A percentile compares a stretch with the other conserved stretches of the same genome.
Evolutionary conservation across 345 rosid genomes (phyloP).

Genomic region (Pugionium cornutum): DNA sequence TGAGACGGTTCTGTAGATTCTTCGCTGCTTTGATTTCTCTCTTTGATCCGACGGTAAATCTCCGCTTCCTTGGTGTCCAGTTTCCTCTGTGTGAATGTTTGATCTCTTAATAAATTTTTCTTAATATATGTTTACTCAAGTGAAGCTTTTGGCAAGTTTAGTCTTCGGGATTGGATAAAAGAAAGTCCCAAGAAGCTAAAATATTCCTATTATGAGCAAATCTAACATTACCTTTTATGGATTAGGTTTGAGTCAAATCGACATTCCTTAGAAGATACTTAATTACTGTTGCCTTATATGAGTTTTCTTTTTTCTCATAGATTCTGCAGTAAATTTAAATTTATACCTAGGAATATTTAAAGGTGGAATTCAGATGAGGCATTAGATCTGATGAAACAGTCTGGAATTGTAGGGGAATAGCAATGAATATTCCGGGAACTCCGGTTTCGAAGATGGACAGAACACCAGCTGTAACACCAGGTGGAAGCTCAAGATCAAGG

Average conservation of each 20-base stretch:
- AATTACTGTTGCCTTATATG: conserved; percentile 5
- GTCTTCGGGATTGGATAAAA: background rate
- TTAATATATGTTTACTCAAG: background rate
- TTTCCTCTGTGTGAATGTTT: conserved; percentile 27
- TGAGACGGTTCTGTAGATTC: conserved; percentile 4
- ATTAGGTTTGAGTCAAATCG: background rate
- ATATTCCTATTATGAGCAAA: conserved; percentile 14
- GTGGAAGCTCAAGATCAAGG: conserved; percentile 68
- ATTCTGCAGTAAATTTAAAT: background rate
- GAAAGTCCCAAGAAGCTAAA: background rate
- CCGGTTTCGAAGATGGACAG: conserved; percentile 75
- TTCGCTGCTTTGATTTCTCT: background rate
- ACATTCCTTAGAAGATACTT: background rate
- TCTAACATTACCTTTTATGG: conserved; percentile 18
- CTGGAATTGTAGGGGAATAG: conserved; percentile 36
- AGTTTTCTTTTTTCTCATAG: background rate
- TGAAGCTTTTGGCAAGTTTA: background rate
- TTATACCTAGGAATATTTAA: background rate
- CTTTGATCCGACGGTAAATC: conserved; percentile 4
- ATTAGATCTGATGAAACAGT: conserved; percentile 17
- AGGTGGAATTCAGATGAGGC: background rate
- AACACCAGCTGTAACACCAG: conserved; percentile 62
- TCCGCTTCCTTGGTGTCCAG: conserved; percentile 4
- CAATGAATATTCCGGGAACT: conserved; percentile 75
- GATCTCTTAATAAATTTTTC: background rate